Conservation (phyloP, 1,284 basidiomycete genomes). For the Pseudozyma tsukubaensis region DNA sequence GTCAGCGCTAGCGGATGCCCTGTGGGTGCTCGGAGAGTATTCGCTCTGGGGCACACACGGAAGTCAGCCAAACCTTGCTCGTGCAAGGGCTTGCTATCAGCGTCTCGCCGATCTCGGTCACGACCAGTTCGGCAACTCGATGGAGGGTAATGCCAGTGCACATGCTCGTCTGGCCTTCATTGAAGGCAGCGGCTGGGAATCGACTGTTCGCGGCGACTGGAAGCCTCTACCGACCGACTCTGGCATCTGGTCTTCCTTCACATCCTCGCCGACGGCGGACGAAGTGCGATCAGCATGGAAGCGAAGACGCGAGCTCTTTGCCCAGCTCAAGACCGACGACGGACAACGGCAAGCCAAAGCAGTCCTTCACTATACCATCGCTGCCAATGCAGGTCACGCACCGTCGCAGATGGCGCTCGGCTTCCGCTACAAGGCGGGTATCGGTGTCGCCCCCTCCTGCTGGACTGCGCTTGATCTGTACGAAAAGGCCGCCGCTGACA, state of each 20-base stretch:
- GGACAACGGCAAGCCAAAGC: slow-evolving; percentile 72
- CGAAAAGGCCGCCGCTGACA: slow-evolving; percentile 52
- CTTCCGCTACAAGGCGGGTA: slow-evolving; percentile 94
- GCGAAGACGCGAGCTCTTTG: slow-evolving; percentile 41
- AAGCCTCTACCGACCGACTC: slow-evolving; percentile 25
- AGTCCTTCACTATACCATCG: slow-evolving; percentile 91
- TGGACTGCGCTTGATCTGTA: slow-evolving; percentile 54
- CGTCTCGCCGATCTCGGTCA: slow-evolving; percentile 48
- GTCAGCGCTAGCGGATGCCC: slow-evolving; percentile 53
- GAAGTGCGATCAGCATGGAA: slow-evolving; percentile 40
- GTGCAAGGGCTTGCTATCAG: slow-evolving; percentile 56
- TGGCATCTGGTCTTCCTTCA: slow-evolving; percentile 21
- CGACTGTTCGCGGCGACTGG: slow-evolving; percentile 50
- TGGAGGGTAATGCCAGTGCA: slow-evolving; percentile 63
- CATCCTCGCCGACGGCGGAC: slow-evolving; percentile 30
- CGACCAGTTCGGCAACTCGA: slow-evolving; percentile 24
- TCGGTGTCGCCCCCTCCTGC: slow-evolving; percentile 80
- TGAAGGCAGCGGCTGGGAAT: slow-evolving; percentile 57
- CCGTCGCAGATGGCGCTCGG: slow-evolving; percentile 92
- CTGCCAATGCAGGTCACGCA: slow-evolving; percentile 85
- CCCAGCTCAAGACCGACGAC: slow-evolving; percentile 46
- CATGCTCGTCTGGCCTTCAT: slow-evolving; percentile 63
- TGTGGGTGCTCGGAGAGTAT: slow-evolving; percentile 65
- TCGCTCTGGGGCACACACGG: slow-evolving; percentile 67
- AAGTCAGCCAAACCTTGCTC: slow-evolving; percentile 47